Evolutionary conservation across 108 stramenopile species (phyloP).

Genomic region (Nitzschia putrida): DNA sequence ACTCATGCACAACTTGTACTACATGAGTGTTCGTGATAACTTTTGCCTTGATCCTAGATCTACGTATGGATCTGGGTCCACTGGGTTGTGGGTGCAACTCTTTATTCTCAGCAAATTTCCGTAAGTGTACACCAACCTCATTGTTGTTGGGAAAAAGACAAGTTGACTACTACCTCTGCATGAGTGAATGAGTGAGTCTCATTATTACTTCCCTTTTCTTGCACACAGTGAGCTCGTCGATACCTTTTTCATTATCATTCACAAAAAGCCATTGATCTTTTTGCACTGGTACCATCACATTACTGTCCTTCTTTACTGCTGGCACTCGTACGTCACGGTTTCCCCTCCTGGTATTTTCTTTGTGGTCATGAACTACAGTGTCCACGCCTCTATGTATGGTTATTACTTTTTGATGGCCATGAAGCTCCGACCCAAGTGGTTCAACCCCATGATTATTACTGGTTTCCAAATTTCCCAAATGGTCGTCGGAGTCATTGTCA

Average conservation of each 20-base stretch:
- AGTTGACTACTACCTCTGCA: not conserved
- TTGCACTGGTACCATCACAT: conserved; percentile 99
- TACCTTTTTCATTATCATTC: conserved; percentile 96
- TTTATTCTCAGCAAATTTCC: conserved; percentile 93
- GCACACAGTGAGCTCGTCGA: conserved; percentile 87
- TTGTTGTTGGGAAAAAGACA: conserved; percentile 2
- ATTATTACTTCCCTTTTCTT: not conserved
- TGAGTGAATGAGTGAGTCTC: not conserved
- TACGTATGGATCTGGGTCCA: conserved; percentile 70
- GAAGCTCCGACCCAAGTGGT: conserved; percentile 71
- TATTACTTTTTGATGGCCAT: conserved; percentile 97
- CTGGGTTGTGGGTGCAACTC: conserved; percentile 90
- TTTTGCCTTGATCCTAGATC: conserved; percentile 66
- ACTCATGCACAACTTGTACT: conserved; percentile 76
- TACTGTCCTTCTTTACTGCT: conserved; percentile 96
- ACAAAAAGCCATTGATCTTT: conserved; percentile 95
- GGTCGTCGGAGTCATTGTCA: conserved; percentile 88
- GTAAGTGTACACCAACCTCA: conserved; percentile 35
- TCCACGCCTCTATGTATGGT: conserved; percentile 98
- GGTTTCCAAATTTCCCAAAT: conserved; percentile 91
- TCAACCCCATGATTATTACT: conserved; percentile 89
- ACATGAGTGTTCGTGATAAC: conserved; percentile 58
- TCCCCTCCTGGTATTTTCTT: conserved; percentile 94
- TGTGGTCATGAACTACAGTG: conserved; percentile 99
- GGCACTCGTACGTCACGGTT: conserved; percentile 91